A percentile compares a stretch with the other conserved stretches of the same genome.
Evolutionary conservation across 192 early-diverging fungal genomes (phyloP).

Genomic region (Coemansia sp.): DNA sequence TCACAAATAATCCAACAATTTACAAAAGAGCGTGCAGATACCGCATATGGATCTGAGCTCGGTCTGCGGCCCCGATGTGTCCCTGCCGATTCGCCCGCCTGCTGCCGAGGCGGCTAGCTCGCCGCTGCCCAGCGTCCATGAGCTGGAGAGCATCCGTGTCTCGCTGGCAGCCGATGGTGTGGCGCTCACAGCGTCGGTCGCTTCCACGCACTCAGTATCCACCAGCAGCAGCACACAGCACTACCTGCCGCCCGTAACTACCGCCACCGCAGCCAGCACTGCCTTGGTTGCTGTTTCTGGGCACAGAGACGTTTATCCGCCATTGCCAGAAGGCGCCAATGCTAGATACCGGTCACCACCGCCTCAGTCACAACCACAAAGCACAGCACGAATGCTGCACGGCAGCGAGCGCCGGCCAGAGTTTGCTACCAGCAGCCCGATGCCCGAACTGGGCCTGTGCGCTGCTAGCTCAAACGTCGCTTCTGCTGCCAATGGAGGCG

Average conservation of each 20-base stretch:
- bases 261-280: no score
- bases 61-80: slow-evolving; percentile 24
- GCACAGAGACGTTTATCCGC: no score
- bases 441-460: no score
- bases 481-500: not conserved
- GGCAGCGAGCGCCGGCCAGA: slow-evolving; percentile 1
- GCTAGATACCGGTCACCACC: not conserved
- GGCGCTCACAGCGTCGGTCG: not conserved
- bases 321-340: no score
- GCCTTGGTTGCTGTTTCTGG: no score
- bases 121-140: slow-evolving; percentile 16
- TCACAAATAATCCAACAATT: no score
- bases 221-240: not conserved
- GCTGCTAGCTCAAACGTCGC: no score
- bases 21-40: no score
- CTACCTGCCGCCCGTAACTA: no score
- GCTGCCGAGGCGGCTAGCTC: not conserved
- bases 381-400: not conserved
- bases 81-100: not conserved
- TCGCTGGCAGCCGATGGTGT: slow-evolving; percentile 5
- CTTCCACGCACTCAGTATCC: not conserved
- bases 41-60: slow-evolving; percentile 37
- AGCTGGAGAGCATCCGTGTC: slow-evolving; percentile 26
- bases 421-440: not conserved
- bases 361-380: slow-evolving; percentile 1